phyloP scores from a whole-genome alignment of 116 monocot species.

The Posidonia oceanica region DNA sequence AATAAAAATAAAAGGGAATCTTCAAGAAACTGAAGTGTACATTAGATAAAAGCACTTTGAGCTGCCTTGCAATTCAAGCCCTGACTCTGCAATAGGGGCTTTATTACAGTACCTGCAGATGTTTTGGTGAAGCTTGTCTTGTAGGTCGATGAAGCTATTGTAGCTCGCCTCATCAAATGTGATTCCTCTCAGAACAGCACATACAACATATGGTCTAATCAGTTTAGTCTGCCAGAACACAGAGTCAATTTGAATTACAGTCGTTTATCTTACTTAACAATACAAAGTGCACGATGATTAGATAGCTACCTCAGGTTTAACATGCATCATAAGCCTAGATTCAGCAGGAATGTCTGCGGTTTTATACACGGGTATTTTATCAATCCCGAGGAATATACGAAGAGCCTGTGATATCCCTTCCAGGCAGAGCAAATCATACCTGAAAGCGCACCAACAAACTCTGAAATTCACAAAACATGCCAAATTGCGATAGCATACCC shows the following conservation, averaged over 20 bases:
- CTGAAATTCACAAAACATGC: not conserved
- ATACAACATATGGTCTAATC: conserved; percentile 80
- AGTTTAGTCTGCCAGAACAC: conserved; percentile 38
- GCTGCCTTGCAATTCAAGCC: not conserved
- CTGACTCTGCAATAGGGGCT: not conserved
- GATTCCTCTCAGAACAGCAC: conserved; percentile 82
- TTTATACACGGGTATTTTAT: conserved; percentile 50
- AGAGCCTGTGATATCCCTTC: conserved; percentile 87
- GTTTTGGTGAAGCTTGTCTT: conserved; percentile 96
- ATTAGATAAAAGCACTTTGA: too few relatives aligned
- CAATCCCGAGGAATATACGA: conserved; percentile 61
- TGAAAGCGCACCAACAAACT: conserved; percentile 7
- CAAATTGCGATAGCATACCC: too few relatives aligned
- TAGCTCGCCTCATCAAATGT: conserved; percentile 70
- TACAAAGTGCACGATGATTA: not conserved
- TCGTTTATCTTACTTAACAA: not conserved
- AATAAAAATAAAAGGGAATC: not conserved
- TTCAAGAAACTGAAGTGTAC: not conserved
- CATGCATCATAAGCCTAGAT: conserved; percentile 59
- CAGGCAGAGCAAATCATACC: conserved; percentile 89
- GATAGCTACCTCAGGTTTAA: conserved; percentile 55
- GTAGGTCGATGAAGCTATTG: conserved; percentile 94
- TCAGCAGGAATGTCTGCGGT: conserved; percentile 23
- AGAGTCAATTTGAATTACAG: not conserved
- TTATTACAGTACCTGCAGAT: conserved; percentile 56